Evolutionary conservation across 148 eudicot species (phyloP), one percentile per base, ranked within the genome.

Genomic region (Agrostemma githago): DNA sequence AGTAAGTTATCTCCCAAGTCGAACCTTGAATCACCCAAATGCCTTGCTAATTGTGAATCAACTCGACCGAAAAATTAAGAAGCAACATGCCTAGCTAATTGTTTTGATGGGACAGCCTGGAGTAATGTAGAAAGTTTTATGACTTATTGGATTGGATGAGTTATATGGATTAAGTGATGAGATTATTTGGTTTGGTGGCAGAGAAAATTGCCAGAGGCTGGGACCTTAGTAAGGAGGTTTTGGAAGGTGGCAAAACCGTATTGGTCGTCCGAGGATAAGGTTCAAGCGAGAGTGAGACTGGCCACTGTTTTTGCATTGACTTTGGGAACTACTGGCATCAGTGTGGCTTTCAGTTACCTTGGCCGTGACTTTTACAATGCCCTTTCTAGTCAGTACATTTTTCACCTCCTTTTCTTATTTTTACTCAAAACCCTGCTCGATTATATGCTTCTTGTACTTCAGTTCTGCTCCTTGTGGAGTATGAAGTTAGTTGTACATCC

Each of bases 311-410:
- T 94, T 82, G 92, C 93, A 74, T 83, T 91, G 56, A 94, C 97
- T 77, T 81, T 92, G 76, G 97, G 87, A 64, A 94, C 98, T 2
- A 89, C 98, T 64, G 97, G 97, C 39, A 92, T 95, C 26, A 95
- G 97, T 68, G 98, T 95, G 12, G 93, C 96, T 19, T 95, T 95
- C 76, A 95, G 78, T 85, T 95, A 86, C 78, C 97, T 95, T 46
- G 97, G 97, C 66, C 98, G 97, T 11, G 98, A 95, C 77, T 95
- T 95, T 83, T 95, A 86, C 76, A 95, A 95, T 73, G 96, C 98
- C 8, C 96, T 92, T 74, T 89, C 98, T 15, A 90, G 98, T 94
- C 62, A 80, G 88, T 74, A 51, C 68, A 70, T 21, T 54, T 64
- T 69, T 20, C 48, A 63, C 4, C 20, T 48, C 6, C 38, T 56